A percentile compares a stretch with the other conserved stretches of the same genome.
phyloP scores from a whole-genome alignment of 177 flowering plant genomes.

The Vitis hybrid region DNA sequence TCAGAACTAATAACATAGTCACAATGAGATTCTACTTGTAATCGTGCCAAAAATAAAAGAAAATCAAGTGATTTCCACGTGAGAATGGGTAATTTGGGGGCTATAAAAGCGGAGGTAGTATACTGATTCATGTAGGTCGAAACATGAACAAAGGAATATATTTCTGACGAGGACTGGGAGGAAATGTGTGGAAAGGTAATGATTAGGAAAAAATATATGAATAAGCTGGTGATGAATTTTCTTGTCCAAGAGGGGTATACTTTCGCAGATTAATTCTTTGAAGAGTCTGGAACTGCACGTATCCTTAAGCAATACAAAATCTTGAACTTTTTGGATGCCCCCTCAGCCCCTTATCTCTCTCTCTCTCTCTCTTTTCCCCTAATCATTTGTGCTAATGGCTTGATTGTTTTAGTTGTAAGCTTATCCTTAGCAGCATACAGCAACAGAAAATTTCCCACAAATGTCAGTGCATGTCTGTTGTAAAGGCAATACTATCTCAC shows the following conservation, averaged over 20 bases:
- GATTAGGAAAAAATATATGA: background rate
- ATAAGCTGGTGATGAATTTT: slow-evolving; percentile 4
- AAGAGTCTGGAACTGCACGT: background rate
- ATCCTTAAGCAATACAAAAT: background rate
- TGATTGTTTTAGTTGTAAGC: background rate
- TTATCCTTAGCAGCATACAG: background rate
- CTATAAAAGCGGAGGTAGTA: too few relatives aligned
- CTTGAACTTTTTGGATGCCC: too few relatives aligned
- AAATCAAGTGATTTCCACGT: rapidly evolving
- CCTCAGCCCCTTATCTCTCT: too few relatives aligned
- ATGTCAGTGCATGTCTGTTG: too few relatives aligned
- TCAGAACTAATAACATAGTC: too few relatives aligned
- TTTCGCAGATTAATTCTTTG: background rate
- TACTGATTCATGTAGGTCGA: background rate
- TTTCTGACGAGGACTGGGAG: background rate
- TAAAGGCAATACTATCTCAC: too few relatives aligned
- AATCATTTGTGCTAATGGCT: background rate
- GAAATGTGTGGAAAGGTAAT: background rate
- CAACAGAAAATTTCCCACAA: too few relatives aligned
- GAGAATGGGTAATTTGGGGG: too few relatives aligned
- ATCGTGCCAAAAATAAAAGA: too few relatives aligned
- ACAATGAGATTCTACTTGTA: too few relatives aligned
- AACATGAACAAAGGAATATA: background rate
- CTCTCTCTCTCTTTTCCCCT: too few relatives aligned
- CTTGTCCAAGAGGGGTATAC: background rate